Evolutionary conservation across 179 eudicot species (phyloP).

Genomic region (Nepenthes alata): DNA sequence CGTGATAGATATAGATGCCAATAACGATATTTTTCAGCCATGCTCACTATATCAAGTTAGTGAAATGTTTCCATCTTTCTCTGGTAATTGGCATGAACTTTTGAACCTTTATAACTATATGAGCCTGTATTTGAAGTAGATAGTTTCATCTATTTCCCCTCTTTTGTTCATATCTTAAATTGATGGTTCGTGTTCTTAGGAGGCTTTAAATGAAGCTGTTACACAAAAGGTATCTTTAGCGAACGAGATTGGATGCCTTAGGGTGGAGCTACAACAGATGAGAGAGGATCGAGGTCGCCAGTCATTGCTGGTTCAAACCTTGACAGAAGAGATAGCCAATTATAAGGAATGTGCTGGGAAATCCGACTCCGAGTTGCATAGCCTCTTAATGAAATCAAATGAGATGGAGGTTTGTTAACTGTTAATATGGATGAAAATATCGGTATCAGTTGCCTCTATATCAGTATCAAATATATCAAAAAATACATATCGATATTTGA

Average conservation of each 20-base stretch:
- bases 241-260: constrained; percentile 56
- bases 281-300: constrained; percentile 83
- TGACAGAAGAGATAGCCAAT: constrained; percentile 48
- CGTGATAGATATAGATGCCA: too few relatives aligned
- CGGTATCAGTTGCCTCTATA: too few relatives aligned
- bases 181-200: constrained; percentile 22
- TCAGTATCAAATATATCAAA: too few relatives aligned
- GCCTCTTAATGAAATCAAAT: constrained; percentile 38
- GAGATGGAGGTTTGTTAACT: constrained; percentile 56
- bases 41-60: too few relatives aligned
- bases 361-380: constrained; percentile 51
- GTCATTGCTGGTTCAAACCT: constrained; percentile 35
- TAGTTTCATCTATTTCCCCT: too few relatives aligned
- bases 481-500: too few relatives aligned
- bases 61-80: too few relatives aligned
- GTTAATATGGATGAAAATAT: background rate
- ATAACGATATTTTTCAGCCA: too few relatives aligned
- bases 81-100: too few relatives aligned
- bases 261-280: constrained; percentile 61
- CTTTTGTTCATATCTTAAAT: background rate
- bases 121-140: too few relatives aligned
- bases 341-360: constrained; percentile 54
- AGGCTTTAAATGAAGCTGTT: constrained; percentile 56
- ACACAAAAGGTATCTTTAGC: constrained; percentile 63
- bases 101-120: too few relatives aligned